Evolutionary conservation across 129 eudicot species (phyloP), one percentile per base, ranked within the genome.

Genomic region (Chrysanthemum seticuspe): DNA sequence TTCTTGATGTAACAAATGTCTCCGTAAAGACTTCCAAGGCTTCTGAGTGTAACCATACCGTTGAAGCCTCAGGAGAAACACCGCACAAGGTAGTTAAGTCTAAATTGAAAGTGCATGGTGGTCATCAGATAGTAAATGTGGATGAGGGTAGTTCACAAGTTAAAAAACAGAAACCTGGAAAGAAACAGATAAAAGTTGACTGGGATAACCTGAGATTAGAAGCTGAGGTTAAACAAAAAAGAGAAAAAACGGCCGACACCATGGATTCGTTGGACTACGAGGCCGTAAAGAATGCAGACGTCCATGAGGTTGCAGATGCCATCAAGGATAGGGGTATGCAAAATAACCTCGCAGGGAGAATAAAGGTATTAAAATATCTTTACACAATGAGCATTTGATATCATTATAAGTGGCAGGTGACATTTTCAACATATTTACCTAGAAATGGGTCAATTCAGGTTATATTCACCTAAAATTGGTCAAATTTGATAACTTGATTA

Each of bases 301-400:
- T 86, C 65, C 68, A 76, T 62, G 96, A 88, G 25, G 81, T 95
- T 74, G 97, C 99, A 27, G 72, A 90, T 34, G 84, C 97, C 19
- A 91, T 95, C 63, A 95, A 86, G 75, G 96, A 81, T 73, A 83
- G 99, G 85, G 99, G 99, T 63, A 95, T 95, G 99, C 91, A 95
- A 81, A 95, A 95, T 79, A 81, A 80, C 85, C 93, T 95, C 18
- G 97, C 97, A 15, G 91, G 79, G 70, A 85, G 99, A 83, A 95
- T 95, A 53, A 85, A 90, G 91, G 99, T 95, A 74, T 57, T 27
- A 1, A 47, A 52, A 36, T 34, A 8, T 48, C 48, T 13, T n/a
- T 59, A 40, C 44, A 11, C 16, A 66, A 44, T n/a, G 45, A 70
- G 64, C 62, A 66, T 19, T 72, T 68, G 27, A 47, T 51, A 56